Conservation (phyloP, 2,329 filamentous ascomycete genomes). For the Didymosphaeria variabile region DNA sequence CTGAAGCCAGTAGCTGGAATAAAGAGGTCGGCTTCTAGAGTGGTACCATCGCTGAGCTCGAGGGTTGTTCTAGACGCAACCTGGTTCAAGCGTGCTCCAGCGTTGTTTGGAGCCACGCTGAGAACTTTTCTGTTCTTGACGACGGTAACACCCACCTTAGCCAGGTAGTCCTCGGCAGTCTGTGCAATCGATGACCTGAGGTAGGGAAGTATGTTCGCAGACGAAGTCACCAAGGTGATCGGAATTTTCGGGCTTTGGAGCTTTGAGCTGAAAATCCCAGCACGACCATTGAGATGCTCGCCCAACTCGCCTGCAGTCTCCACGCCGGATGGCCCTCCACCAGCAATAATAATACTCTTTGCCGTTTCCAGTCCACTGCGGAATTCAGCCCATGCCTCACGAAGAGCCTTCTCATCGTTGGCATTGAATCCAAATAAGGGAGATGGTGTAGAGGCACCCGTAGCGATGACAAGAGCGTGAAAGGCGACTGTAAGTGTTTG, state of each 20-base stretch:
- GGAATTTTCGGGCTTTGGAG: slow-evolving; percentile 38
- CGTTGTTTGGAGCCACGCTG: slow-evolving; percentile 37
- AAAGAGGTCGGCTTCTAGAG: slow-evolving; percentile 46
- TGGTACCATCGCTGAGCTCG: slow-evolving; percentile 52
- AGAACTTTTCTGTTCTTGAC: slow-evolving; percentile 54
- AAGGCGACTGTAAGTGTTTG: slow-evolving; percentile 38
- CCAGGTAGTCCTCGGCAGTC: slow-evolving; percentile 46
- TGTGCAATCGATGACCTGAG: slow-evolving; percentile 34
- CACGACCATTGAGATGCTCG: slow-evolving; percentile 60
- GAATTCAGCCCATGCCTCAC: slow-evolving; percentile 45
- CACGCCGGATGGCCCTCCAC: slow-evolving; percentile 48
- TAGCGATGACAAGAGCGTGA: slow-evolving; percentile 50
- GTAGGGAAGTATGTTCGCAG: slow-evolving; percentile 38
- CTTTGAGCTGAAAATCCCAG: slow-evolving; percentile 50
- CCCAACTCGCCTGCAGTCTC: slow-evolving; percentile 55
- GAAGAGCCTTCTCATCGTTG: slow-evolving; percentile 43
- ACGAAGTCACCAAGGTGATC: slow-evolving; percentile 48
- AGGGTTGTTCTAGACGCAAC: slow-evolving; percentile 48
- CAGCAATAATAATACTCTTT: slow-evolving; percentile 47
- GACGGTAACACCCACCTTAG: slow-evolving; percentile 58
- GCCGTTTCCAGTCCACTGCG: slow-evolving; percentile 46
- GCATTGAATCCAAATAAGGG: slow-evolving; percentile 46
- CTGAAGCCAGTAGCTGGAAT: slow-evolving; percentile 45
- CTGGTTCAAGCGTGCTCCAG: slow-evolving; percentile 42
- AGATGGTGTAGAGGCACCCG: slow-evolving; percentile 47